Evolutionary conservation across 768 basidiomycete genomes (phyloP).

Genomic region (Kwoniella dejecticola): DNA sequence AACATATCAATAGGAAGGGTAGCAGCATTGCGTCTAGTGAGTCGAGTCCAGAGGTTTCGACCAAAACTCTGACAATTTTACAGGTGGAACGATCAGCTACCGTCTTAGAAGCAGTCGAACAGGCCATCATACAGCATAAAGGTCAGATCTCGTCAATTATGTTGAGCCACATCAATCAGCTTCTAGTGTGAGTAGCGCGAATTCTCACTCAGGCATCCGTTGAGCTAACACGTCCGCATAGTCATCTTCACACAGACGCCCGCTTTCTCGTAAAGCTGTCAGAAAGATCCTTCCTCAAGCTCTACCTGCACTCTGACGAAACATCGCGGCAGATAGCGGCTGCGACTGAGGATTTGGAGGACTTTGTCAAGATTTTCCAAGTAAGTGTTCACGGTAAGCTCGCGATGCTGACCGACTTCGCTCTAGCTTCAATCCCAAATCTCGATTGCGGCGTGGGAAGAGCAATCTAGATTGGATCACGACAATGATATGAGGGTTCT

Average conservation of each 20-base stretch:
- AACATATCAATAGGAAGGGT: conserved; percentile 33
- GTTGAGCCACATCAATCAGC: conserved; percentile 30
- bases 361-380: conserved; percentile 65
- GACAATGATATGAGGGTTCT: conserved; percentile 64
- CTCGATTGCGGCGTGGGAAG: conserved; percentile 43
- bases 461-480: conserved; percentile 61
- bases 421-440: conserved; percentile 37
- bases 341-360: conserved; percentile 63
- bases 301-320: conserved; percentile 75
- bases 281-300: conserved; percentile 72
- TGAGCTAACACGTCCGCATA: conserved; percentile 5
- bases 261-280: conserved; percentile 65
- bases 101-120: conserved; percentile 36
- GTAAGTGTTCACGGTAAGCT: conserved; percentile 42
- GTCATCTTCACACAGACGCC: conserved; percentile 37
- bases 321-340: conserved; percentile 62
- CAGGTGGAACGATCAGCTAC: conserved; percentile 43
- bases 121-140: conserved; percentile 30
- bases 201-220: not conserved
- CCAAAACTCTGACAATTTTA: not conserved
- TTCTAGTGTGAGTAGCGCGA: conserved; percentile 20
- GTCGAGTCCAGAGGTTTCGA: not conserved
- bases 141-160: conserved; percentile 27
- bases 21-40: conserved; percentile 38
- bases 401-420: conserved; percentile 38